Evolutionary conservation across 257 asterid genomes (phyloP).

Genomic region (Solanum tarijense): DNA sequence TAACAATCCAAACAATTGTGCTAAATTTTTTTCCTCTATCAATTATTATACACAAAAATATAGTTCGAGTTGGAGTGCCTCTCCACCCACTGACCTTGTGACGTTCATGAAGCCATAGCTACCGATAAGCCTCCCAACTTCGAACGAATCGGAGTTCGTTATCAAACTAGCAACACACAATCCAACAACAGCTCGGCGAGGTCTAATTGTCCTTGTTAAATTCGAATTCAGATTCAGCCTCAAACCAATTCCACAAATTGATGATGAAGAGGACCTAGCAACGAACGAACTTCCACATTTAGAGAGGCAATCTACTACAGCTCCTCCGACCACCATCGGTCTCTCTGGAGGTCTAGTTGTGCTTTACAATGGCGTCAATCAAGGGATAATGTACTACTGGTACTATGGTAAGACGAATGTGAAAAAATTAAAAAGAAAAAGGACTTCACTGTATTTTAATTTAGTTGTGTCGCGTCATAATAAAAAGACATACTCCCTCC

Average conservation of each 20-base stretch:
- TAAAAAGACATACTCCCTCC: no score
- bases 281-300: background rate
- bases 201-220: background rate
- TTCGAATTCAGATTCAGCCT: background rate
- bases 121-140: slow-evolving; percentile 78
- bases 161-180: slow-evolving; percentile 48
- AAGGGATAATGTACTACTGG: background rate
- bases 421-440: background rate
- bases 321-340: background rate
- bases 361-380: background rate
- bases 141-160: slow-evolving; percentile 52
- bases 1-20: background rate
- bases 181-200: slow-evolving; percentile 6
- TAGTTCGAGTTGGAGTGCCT: background rate
- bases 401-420: background rate
- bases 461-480: background rate
- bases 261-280: background rate
- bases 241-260: background rate
- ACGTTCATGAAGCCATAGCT: slow-evolving; percentile 89
- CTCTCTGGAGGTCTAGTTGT: background rate
- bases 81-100: slow-evolving; percentile 38
- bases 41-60: background rate
- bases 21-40: background rate
- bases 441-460: background rate
- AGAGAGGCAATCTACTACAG: background rate